Base-by-base conservation (phyloP, 2,329 filamentous ascomycete species). In the Colletotrichum sp. region DNA sequence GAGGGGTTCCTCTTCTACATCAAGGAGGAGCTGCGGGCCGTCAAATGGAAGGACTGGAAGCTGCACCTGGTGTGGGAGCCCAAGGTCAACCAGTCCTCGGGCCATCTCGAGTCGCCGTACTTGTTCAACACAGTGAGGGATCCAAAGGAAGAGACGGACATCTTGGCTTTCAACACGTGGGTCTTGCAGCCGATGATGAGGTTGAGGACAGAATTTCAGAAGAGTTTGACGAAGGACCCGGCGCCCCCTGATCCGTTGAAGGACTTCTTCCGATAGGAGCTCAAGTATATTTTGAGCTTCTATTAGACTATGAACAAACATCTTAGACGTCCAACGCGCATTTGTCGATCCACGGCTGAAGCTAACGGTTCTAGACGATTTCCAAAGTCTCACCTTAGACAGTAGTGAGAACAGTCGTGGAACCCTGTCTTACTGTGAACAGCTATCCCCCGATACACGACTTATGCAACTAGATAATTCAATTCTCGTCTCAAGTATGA, bases 41-140 rank as follows among this genome's bases (percentile, higher is more conserved):
- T 84, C 13, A 84, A 84, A 44, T 84, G 83, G 83, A 78, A 75
- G 24, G 82, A 85, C 52, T 85, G 82, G 83, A 85, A 84, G 55
- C 77, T 84, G 2, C 83, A 85, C 39, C 26, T 82, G 1, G 78
- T 84, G 1, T 85, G 82, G 82, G 83, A 84, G 69, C 83, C 83
- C 6, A 81, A 82, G 34, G 83, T 85, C 4, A 85, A 85, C 39
- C 76, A 84, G 67, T 83, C 80, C 0, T 79, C 77, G 0, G 83
- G 82, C 1, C 78, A 76, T n/a, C 79, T 84, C 0, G 83, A 84
- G 67, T 80, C 79, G 9, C 83, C 83, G 1, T 84, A 83, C 32
- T 44, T 84, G 2, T 84, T 84, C 72, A 84, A 84, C 30, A 70
- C 79, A 0, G 74, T 81, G 7, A 71, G 82, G 2, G 82, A 84